Evolutionary conservation across 805 yeast species (phyloP).

Genomic region (Spathaspora arborariae): DNA sequence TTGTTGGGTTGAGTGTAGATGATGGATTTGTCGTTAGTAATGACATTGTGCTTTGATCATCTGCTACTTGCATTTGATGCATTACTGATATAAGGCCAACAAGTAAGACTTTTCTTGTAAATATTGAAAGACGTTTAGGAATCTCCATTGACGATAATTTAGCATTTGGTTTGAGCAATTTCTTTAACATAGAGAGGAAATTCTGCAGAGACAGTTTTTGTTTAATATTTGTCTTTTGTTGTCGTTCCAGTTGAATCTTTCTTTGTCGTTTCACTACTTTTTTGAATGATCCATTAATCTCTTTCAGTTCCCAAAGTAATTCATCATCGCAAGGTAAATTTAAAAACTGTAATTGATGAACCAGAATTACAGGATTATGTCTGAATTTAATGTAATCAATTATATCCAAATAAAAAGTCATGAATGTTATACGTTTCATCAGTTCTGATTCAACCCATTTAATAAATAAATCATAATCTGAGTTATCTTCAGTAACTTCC

Average conservation of each 20-base stretch:
- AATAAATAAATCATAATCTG: slow-evolving; percentile 40
- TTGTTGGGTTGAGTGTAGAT: slow-evolving; percentile 8
- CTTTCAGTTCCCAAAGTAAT: slow-evolving; percentile 35
- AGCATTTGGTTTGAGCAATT: slow-evolving; percentile 50
- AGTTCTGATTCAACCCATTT: slow-evolving; percentile 81
- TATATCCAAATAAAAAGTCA: slow-evolving; percentile 80
- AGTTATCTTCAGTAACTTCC: slow-evolving; percentile 11
- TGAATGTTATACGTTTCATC: slow-evolving; percentile 70
- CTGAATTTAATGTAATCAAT: slow-evolving; percentile 77
- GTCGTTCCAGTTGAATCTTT: slow-evolving; percentile 16
- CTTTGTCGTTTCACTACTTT: slow-evolving; percentile 35
- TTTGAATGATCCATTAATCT: slow-evolving; percentile 36
- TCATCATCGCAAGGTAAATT: slow-evolving; percentile 41
- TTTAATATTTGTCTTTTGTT: slow-evolving; percentile 4
- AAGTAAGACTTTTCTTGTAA: slow-evolving; percentile 56
- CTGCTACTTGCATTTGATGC: slow-evolving; percentile 28
- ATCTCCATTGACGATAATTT: slow-evolving; percentile 2
- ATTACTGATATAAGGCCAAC: slow-evolving; percentile 25
- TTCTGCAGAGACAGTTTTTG: slow-evolving; percentile 11
- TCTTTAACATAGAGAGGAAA: slow-evolving; percentile 57
- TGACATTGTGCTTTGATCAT: slow-evolving; percentile 43
- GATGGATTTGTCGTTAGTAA: slow-evolving; percentile 17
- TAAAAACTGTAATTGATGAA: slow-evolving; percentile 36
- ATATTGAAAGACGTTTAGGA: slow-evolving; percentile 27
- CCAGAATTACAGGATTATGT: slow-evolving; percentile 50